Evolutionary conservation across 805 yeast genomes (phyloP), one percentile per base, ranked within the genome.

Genomic region (Candida corydali): DNA sequence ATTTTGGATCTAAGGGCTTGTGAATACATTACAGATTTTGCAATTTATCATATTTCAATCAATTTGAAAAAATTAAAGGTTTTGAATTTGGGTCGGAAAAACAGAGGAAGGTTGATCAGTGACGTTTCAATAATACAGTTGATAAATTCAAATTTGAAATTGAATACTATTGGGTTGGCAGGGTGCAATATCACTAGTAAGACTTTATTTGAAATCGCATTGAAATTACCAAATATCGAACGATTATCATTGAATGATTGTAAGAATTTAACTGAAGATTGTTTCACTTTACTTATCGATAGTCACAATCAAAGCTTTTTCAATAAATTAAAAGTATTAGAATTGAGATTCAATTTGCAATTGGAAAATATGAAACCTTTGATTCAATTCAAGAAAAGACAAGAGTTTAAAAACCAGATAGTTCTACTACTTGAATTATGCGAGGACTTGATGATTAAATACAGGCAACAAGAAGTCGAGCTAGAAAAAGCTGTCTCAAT

Each of bases 1-100:
- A 69, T 72, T 20, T 60, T 89, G 30, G 97, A 89, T 51, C 59
- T 89, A 14, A 68, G 97, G 29, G 96, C 95, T 0, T 87, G 96
- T 60, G 88, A 84, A 40, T 61, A 65, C 39, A 76, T 89, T 12
- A 70, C 86, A 3, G 96, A 89, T 63, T 61, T 75, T 17, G 91
- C 96, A 1, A 61, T 89, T 17, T 76, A 80, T 40, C 70, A 75
- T n/a, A 58, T 89, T 22, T 83, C 87, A 0, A 54, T 67, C 22
- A 59, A 69, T 41, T 87, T 96, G 56, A 68, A 59, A 1, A 57
- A 69, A 14, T 66, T 89, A 22, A 64, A 62, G 32, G 59, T 68
- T n/a, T 61, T 88, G 24, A 89, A 89, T 50, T 71, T 87, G 38
- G 96, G 96, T 8, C 74, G 97, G 41, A 88, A 85, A 39, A 62